Percentiles rank a stretch among this genome's conserved stretches.
These are phyloP conservation scores for Vitis rotundifolia DNA, from an alignment of 164 flowering plant species.

Conservation along the genomic window DNA sequence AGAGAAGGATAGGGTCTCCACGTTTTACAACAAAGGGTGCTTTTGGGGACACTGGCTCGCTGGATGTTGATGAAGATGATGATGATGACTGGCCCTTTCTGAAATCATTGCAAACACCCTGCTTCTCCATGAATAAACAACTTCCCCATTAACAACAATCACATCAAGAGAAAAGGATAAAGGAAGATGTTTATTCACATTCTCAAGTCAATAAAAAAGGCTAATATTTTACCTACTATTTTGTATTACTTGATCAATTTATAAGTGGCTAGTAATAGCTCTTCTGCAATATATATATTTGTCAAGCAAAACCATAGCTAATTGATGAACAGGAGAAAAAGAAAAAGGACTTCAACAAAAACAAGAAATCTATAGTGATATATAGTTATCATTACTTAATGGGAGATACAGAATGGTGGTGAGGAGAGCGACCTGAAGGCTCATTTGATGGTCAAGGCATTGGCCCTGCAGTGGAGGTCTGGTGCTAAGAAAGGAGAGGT, in stretches of 20 bases:
- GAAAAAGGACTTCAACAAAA: not conserved
- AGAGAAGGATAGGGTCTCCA: constrained; percentile 14
- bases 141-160: not conserved
- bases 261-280: not conserved
- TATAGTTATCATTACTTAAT: too few relatives aligned
- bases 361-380: not conserved
- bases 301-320: too few relatives aligned
- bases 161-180: too few relatives aligned
- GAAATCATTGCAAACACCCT: constrained; percentile 41
- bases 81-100: constrained; percentile 50
- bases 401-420: too few relatives aligned
- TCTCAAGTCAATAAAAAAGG: not conserved
- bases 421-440: constrained; percentile 41
- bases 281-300: too few relatives aligned
- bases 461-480: constrained; percentile 65
- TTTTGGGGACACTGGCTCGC: constrained; percentile 53
- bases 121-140: constrained; percentile 21
- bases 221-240: not conserved
- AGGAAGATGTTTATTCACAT: not conserved
- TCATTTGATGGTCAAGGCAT: constrained; percentile 48
- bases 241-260: too few relatives aligned
- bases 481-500: constrained; percentile 79
- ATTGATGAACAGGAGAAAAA: not conserved
- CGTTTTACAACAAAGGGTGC: constrained; percentile 87
- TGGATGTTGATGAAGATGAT: constrained; percentile 46